Evolutionary conservation across 2,329 filamentous ascomycete genomes (phyloP).

Genomic region (Plectosphaerella cucumerina): DNA sequence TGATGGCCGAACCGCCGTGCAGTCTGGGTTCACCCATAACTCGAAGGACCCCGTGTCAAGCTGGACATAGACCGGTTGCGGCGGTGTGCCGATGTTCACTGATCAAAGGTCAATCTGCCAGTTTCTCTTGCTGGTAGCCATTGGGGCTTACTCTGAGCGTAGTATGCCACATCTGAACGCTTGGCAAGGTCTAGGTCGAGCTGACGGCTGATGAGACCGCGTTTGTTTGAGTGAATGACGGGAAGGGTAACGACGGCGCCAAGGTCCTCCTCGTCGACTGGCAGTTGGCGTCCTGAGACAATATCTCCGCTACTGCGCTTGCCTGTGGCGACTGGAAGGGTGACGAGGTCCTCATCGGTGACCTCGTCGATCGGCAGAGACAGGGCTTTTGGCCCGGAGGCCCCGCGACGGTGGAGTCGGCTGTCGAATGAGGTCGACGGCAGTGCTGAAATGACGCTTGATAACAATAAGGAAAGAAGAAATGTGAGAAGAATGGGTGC

Average conservation of each 20-base stretch:
- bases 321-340: slow-evolving; percentile 7
- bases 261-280: slow-evolving; percentile 7
- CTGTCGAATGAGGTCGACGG: too few species aligned
- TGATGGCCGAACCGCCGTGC: slow-evolving; percentile 36
- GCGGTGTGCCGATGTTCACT: slow-evolving; percentile 48
- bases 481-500: slow-evolving; percentile 9
- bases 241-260: slow-evolving; percentile 21
- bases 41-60: slow-evolving; percentile 58
- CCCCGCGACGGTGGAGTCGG: too few species aligned
- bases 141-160: slow-evolving; percentile 37
- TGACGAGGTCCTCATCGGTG: neutral
- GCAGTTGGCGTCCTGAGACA: slow-evolving; percentile 7
- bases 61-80: slow-evolving; percentile 49
- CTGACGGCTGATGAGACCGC: slow-evolving; percentile 33
- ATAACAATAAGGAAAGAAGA: neutral
- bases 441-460: too few species aligned
- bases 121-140: neutral
- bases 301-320: neutral
- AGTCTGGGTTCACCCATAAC: slow-evolving; percentile 60
- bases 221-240: slow-evolving; percentile 22
- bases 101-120: neutral
- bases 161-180: slow-evolving; percentile 50
- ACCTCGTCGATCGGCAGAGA: slow-evolving; percentile 10
- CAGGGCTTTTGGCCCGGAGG: neutral
- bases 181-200: slow-evolving; percentile 43